Base-by-base conservation (phyloP, 306 rosid genomes). In the Fragaria iinumae region DNA sequence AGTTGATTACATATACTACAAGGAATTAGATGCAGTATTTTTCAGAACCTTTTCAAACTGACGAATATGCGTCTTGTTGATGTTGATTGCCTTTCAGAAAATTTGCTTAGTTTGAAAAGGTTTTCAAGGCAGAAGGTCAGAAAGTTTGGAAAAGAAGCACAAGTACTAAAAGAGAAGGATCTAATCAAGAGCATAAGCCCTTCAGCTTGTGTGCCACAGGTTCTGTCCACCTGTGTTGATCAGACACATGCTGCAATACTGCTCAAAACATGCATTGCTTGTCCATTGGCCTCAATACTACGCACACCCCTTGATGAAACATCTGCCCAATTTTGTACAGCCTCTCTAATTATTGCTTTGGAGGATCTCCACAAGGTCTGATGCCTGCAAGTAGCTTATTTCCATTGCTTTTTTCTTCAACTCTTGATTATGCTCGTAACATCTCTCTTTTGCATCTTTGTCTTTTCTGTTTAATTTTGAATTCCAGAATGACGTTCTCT, bases 341-440 rank as follows among this genome's bases (percentile, higher is more conserved):
- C 98, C 80, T 87, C 87, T 79, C 86, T 92, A 76, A 86, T 95
- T 71, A 74, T 77, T 44, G 93, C 93, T 73, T 85, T 95, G 49
- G 96, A 85, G 80, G 90, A 87, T 85, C 81, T 95, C 81, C 98
- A 95, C 86, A 86, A 91, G 99, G 99, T 95, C 79, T 81, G 73
- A 8, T 69, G 45, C 68, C 81, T 45, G 70, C 76, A 79, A 62
- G 38, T 56, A 75, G 59, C 77, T 59, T 32, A 11, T 45, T 67
- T n/a, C 20, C 50, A 29, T 48, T 13, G 10, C 8, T 55, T 27
- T 68, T 68, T 16, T 75, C 3, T 44, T 44, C 45, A 77, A 52
- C 70, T 74, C 63, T 47, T 43, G 13, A 45, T 34, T 60, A 43
- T 68, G 2, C 41, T 29, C 73, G 27, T 67, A 44, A 29, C 60